Base-by-base conservation (phyloP, 768 basidiomycete genomes). In the Mycena haematopus region DNA sequence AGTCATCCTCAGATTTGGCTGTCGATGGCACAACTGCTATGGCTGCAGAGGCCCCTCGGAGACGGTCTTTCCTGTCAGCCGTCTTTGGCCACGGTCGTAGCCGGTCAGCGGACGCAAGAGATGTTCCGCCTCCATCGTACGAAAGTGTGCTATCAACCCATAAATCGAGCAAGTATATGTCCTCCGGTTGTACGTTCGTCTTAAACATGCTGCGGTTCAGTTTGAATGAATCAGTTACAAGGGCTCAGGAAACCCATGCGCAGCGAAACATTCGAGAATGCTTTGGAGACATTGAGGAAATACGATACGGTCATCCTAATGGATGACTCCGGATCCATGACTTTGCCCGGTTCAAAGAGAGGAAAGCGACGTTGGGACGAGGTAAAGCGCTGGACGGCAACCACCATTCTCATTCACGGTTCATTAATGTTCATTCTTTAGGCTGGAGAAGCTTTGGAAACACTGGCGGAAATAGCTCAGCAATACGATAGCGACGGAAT, bases 301-400 rank as follows among this genome's bases (percentile, higher is more conserved):
- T 88, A 85, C 62, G 79, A 88, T 57, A 88, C 86, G 0, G 78
- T 87, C 13, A 73, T 88, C 46, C 70, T 89, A 42, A 76, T 89
- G 56, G 86, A 87, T 70, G 87, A 89, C 70, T 88, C 87, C 5
- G 71, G 71, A 8, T 87, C 86, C 3, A 88, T 89, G 87, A 59
- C 49, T 25, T 24, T 60, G 0, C 62, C 65, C 25, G 65, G 65
- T 19, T 66, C 58, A 14, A 67, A 56, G 50, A 67, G 50, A 45
- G 62, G 66, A 19, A 79, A 78, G 2, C 49, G 52, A 2, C 74
- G 75, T 13, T 89, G 88, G 88, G 52, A 63, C 14, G 84, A 86
- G 76, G 86, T 86, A 31, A 15, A 17, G 17, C n/a, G n/a, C 22
- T 51, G 21, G 49, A 21, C 17, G 17, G 19, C 19, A 13, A 2